Evolutionary conservation across 257 asterid species (phyloP).

Genomic region (Penstemon eatonii): DNA sequence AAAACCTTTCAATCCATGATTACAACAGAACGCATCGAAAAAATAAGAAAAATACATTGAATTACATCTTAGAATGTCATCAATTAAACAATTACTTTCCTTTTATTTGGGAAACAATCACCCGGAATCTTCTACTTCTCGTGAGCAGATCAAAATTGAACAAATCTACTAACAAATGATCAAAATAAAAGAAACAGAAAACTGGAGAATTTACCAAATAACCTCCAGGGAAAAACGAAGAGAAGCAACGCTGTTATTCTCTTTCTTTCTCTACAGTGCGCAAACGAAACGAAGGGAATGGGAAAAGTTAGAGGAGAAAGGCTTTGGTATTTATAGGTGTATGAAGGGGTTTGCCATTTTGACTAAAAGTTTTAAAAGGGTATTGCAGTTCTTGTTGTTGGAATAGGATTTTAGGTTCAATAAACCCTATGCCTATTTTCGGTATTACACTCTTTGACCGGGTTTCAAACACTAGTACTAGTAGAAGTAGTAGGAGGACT

Average conservation of each 20-base stretch:
- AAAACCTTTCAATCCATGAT: too few relatives aligned
- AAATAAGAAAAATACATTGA: background rate
- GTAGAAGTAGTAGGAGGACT: too few relatives aligned
- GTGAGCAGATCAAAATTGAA: background rate
- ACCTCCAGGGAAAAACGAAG: background rate
- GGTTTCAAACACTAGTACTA: too few relatives aligned
- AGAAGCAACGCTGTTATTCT: background rate
- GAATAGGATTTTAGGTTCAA: too few relatives aligned
- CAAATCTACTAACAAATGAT: background rate
- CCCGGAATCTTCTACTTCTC: background rate
- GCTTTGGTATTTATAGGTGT: slow-evolving; percentile 23
- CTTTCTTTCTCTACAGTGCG: background rate
- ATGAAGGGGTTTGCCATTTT: background rate
- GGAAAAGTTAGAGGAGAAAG: background rate
- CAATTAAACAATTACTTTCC: background rate
- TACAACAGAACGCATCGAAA: background rate
- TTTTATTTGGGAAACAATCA: background rate
- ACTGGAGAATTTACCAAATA: slow-evolving; percentile 9
- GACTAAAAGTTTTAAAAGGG: too few relatives aligned
- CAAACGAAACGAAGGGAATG: slow-evolving; percentile 9
- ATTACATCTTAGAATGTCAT: background rate
- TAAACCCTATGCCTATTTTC: too few relatives aligned
- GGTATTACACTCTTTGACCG: too few relatives aligned
- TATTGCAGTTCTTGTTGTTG: too few relatives aligned
- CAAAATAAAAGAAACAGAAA: background rate